Conservation (phyloP, 2,329 filamentous ascomycete species). For the Metarhizium humberi region DNA sequence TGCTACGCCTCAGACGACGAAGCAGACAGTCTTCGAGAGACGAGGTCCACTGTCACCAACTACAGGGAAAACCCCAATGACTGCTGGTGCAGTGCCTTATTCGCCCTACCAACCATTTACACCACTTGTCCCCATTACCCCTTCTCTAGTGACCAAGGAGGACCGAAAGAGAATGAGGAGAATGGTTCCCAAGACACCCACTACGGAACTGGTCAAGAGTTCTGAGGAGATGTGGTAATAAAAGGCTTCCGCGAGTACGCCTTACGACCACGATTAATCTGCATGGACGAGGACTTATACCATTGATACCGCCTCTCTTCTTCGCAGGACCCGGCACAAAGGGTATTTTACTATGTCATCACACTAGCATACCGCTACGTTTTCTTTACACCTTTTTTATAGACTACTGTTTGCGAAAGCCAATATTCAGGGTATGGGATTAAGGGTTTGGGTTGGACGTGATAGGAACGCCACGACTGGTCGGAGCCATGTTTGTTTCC, state of each 20-base stretch:
- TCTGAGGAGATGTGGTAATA: slow-evolving; percentile 55
- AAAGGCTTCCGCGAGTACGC: slow-evolving; percentile 7
- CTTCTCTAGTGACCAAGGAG: slow-evolving; percentile 60
- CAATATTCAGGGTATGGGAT: neutral
- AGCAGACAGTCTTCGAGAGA: slow-evolving; percentile 57
- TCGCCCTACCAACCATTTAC: slow-evolving; percentile 73
- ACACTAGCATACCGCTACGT: neutral
- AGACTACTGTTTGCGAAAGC: neutral
- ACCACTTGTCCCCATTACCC: slow-evolving; percentile 66
- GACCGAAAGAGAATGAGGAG: slow-evolving; percentile 62
- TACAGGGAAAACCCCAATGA: slow-evolving; percentile 53
- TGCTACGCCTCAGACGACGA: slow-evolving; percentile 38
- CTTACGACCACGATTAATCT: neutral
- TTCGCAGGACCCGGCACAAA: neutral
- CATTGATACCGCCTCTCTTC: neutral
- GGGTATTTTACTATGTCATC: neutral
- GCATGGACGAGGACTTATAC: neutral
- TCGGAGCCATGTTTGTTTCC: neutral
- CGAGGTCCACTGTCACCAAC: slow-evolving; percentile 43
- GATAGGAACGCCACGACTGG: neutral
- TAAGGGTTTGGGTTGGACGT: neutral
- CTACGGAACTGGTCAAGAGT: slow-evolving; percentile 51
- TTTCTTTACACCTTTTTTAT: neutral
- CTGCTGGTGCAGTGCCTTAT: slow-evolving; percentile 57
- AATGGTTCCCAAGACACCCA: slow-evolving; percentile 54